Evolutionary conservation across 2,329 filamentous ascomycete genomes (phyloP), one percentile per base, ranked within the genome.

Genomic region (Domatiomyces catenatus): DNA sequence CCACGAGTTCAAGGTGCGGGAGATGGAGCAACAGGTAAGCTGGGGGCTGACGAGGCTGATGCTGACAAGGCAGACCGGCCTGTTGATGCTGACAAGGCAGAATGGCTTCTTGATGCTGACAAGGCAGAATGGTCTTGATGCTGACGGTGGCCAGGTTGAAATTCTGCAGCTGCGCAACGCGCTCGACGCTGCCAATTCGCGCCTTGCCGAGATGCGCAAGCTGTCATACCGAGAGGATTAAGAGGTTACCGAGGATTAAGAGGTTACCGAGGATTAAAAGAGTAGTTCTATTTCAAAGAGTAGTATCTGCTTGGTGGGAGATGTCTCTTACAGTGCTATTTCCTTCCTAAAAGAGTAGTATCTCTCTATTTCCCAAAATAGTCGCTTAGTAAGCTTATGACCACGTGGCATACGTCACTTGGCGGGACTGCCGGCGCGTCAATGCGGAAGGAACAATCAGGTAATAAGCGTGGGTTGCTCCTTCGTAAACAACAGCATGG

Each of bases 21-120:
- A 98, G 72, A 98, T 98, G 92, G 92, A 98, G 72, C 92, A 98
- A 66, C 92, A 98, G 85, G 89, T 94, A 75, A 61, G 77, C 47
- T 57, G 57, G 58, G 26, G 24, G n/a, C 47, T 53, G 28, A 44
- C 42, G 49, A 50, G 39, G 44, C 59, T 56, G 63, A 94, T 88
- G 90, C 98, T 64, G 89, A 98, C 69, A 98, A n/a, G 98, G 59
- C 74, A 32, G 8, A 47, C 8, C 8, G 15, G 12, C 10, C 10
- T 12, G 10, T 58, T 58, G 58, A 26, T 28, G 17, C 47, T 53
- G 28, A 45, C 43, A n/a, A n/a, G n/a, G n/a, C n/a, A n/a, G n/a
- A n/a, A n/a, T n/a, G n/a, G n/a, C n/a, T n/a, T n/a, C n/a, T n/a
- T 56, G 63, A 94, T 88, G 90, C 98, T 64, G 89, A 98, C 69